Base-by-base conservation (phyloP, 2,329 filamentous ascomycete genomes). In the Calonectria henricotiae region DNA sequence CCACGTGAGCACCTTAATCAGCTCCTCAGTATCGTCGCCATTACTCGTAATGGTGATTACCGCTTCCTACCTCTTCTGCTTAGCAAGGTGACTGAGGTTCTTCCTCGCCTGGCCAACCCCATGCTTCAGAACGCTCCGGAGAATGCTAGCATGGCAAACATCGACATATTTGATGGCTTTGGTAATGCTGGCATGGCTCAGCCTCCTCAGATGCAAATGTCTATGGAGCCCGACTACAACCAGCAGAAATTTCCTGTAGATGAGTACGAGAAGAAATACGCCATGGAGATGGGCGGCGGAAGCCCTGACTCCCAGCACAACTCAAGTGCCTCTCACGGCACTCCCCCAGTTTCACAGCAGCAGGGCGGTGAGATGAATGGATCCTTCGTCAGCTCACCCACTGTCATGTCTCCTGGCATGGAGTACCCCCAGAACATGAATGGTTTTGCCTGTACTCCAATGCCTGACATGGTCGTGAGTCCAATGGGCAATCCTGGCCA, bases 41-140 rank as follows among this genome's bases (percentile, higher is more conserved):
- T 90, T 9, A 87, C 96, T 20, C 92, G 93, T n/a, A 91, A 90
- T 68, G 93, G 93, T 7, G 89, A 95, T 67, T 89, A 92, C 71
- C 91, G 92, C 62, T 96, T 94, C 79, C 85, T 96, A 15, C 94
- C 94, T 3, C 86, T 97, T 0, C 86, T 97, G 1, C 83, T 96
- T 66, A 89, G 88, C 79, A 96, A 96, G 83, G 88, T 96, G 44
- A 88, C 91, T 71, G 92, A 96, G 47, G 87, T 92, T 3, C 83
- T 95, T 3, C 92, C 92, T 8, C 86, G 86, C 15, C 83, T 92
- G 17, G 85, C 86, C 68, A 90, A 88, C 73, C 90, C 90, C 1
- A 87, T 89, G 84, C 85, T 92, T 15, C 87, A 88, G 71, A 87
- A 87, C 20, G 84, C 88, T 0, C 90, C 90, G 0, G 89, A 91